Evolutionary conservation across 768 basidiomycete genomes (phyloP), one percentile per base, ranked within the genome.

Genomic region (Naganishia vishniacii): DNA sequence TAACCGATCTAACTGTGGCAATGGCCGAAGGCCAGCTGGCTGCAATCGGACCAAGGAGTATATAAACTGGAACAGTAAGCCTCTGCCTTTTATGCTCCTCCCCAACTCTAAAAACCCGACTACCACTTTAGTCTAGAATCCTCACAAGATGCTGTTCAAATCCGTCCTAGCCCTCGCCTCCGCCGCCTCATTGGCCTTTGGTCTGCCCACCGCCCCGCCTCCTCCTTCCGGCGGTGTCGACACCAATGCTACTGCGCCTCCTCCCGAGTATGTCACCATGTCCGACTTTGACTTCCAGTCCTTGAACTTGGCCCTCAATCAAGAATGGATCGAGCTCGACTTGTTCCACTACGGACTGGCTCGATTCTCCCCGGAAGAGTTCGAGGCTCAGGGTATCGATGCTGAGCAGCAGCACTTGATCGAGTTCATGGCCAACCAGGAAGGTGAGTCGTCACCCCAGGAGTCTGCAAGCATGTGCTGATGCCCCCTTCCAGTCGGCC

Each of bases 321-420:
- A 85, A 77, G 63, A 64, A 42, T 64, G 63, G 63, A 64, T 64
- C 63, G 63, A 86, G 70, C 72, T 78, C 66, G 83, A 84, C 65
- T 75, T 84, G 9, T 85, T 85, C 80, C 78, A 84, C 69, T 78
- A 82, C 63, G 84, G 82, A 26, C 80, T 85, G 9, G 80, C 80
- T 15, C 59, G 69, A 7, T 87, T 88, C 78, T 81, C 81, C 3
- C 78, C 65, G 0, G 77, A 81, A 28, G 84, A 86, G 23, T 87
- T 86, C 71, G 80, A 81, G 26, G 82, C 73, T 4, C 82, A 80
- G 0, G 84, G 84, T 0, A 69, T 87, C 46, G 79, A 73, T 48
- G 81, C 81, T 4, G 82, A 82, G 25, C 84, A 85, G 66, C 79
- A 81, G 53, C 81, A 74, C 72, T 74, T 86, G 32, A 82, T 86